phyloP scores from a whole-genome alignment of 1,284 basidiomycete genomes.

The Spongiforma sp. region DNA sequence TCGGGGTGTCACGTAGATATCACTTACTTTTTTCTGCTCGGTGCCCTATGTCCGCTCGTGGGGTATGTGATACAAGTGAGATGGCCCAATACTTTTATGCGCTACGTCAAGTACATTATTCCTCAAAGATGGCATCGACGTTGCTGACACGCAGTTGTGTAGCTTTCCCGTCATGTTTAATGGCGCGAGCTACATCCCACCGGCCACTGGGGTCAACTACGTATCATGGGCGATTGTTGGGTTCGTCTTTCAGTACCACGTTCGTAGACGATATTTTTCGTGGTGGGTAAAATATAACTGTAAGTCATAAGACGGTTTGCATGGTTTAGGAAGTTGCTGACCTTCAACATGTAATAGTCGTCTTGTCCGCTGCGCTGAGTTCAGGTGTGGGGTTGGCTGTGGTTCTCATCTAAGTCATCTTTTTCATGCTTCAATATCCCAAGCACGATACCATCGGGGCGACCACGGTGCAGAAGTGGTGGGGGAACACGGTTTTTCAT shows the following conservation, averaged over 20 bases:
- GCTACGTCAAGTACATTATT: conserved; percentile 48
- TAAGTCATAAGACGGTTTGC: conserved; percentile 9
- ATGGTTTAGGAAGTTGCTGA: neutral
- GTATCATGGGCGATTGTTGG: conserved; percentile 55
- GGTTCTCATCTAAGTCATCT: conserved; percentile 67
- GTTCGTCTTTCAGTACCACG: conserved; percentile 59
- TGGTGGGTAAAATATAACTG: conserved; percentile 68
- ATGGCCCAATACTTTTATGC: conserved; percentile 49
- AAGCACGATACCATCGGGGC: conserved; percentile 62
- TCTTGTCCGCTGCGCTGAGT: conserved; percentile 52
- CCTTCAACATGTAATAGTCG: conserved; percentile 34
- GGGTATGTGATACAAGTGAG: conserved; percentile 44
- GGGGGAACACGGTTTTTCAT: conserved; percentile 66
- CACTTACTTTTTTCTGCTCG: conserved; percentile 62
- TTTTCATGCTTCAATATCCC: conserved; percentile 74
- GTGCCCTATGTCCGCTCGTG: conserved; percentile 48
- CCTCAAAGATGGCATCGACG: no score
- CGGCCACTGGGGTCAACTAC: conserved; percentile 50
- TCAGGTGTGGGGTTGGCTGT: conserved; percentile 60
- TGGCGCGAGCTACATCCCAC: conserved; percentile 57
- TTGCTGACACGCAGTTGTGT: neutral
- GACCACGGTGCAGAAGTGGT: conserved; percentile 64
- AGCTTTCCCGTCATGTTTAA: conserved; percentile 59
- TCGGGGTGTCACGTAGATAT: neutral
- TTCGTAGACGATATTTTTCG: conserved; percentile 50